Evolutionary conservation across 169 alveolate genomes (phyloP), one percentile per base, ranked within the genome.

Genomic region (Babesia sp.): DNA sequence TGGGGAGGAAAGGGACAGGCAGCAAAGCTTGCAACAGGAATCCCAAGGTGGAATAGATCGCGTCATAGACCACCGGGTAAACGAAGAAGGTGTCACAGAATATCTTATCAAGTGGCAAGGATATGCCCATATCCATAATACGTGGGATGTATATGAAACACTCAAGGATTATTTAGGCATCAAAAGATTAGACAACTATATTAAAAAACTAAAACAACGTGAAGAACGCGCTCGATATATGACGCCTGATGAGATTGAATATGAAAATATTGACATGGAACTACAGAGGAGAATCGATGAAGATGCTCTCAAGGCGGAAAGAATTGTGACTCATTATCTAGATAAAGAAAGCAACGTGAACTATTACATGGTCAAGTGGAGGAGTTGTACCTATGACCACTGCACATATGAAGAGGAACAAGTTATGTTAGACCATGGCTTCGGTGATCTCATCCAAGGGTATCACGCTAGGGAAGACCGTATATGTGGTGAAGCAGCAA

Each of bases 161-260:
- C 83, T 93, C 8, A 84, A 77, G 72, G 81, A 84, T 31, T 87
- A 75, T 46, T 60, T 73, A 26, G 97, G 97, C 26, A 60, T 93
- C 55, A 89, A 93, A 39, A 83, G 95, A 64, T 79, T 93, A 18
- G 96, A 93, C 68, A 93, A 93, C 78, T 93, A 84, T 61, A 91
- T 93, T 34, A 91, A 90, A 71, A 87, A 90, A 41, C 70, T 87
- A n/a, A 83, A 86, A 61, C 84, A 83, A 55, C 84, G 86, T 31
- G 88, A 81, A 74, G 86, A 88, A 53, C 71, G 93, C 42, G 84
- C 90, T 55, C 81, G 77, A 56, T 90, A 69, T 45, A 90, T 93
- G 97, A 91, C 95, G 4, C 90, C 93, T 9, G 97, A 93, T 61
- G 97, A 93, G 63, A 86, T 93, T 14, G 97, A 93, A 67, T 97